A percentile compares a stretch with the other conserved stretches of the same genome.
Evolutionary conservation across 305 asterid species (phyloP).

Genomic region (Petunia hybrid): DNA sequence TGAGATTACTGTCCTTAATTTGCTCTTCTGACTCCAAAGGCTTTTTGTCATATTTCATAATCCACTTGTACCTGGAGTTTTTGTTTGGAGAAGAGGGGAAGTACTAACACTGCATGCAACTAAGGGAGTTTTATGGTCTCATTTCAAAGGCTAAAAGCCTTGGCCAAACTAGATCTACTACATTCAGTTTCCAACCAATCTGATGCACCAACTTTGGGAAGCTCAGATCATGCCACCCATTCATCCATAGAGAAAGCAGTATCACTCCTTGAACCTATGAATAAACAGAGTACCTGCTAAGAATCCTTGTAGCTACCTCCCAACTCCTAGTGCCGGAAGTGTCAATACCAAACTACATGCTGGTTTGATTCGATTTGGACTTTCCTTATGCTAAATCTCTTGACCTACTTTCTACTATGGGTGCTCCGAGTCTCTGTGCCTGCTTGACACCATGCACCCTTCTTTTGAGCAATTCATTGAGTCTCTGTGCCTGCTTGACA

Average conservation of each 20-base stretch:
- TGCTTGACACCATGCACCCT: not conserved
- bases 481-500: not conserved
- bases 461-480: not conserved
- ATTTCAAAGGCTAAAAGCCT: not conserved
- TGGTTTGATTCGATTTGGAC: too few species aligned
- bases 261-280: too few species aligned
- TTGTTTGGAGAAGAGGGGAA: not conserved
- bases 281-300: too few species aligned
- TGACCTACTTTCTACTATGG: too few species aligned
- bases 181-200: too few species aligned
- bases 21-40: constrained; percentile 3
- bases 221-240: too few species aligned
- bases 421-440: not conserved
- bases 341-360: too few species aligned
- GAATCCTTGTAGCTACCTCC: too few species aligned
- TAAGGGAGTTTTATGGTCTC: not conserved
- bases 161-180: not conserved
- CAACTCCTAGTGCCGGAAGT: too few species aligned
- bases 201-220: too few species aligned
- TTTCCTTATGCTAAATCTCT: too few species aligned
- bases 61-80: constrained; percentile 22
- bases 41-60: constrained; percentile 11
- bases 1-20: not conserved
- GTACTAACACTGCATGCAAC: not conserved
- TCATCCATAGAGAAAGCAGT: too few species aligned